Evolutionary conservation across 1,284 basidiomycete species (phyloP).

Genomic region (Boletus semigastroideus): DNA sequence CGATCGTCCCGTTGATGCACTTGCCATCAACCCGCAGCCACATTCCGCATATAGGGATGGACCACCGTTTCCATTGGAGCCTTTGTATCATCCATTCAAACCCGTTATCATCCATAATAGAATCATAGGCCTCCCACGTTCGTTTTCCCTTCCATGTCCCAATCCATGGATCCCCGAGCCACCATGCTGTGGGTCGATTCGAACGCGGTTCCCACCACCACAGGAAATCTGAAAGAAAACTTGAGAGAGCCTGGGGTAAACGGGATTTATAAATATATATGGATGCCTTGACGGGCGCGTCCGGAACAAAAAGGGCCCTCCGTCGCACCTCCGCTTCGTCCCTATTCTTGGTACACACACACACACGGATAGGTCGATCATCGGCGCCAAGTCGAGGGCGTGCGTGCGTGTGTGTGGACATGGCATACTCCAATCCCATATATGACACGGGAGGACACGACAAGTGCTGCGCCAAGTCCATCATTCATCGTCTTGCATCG

Average conservation of each 20-base stretch:
- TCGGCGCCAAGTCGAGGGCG: not conserved
- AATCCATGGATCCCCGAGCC: constrained; percentile 1
- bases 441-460: no score
- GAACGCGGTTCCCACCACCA: no score
- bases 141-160: not conserved
- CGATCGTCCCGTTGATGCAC: not conserved
- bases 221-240: not conserved
- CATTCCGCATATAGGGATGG: not conserved
- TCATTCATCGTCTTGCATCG: not conserved
- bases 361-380: constrained; percentile 4
- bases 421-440: no score
- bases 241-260: no score
- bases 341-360: not conserved
- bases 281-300: not conserved
- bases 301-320: not conserved
- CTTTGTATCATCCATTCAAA: no score
- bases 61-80: not conserved
- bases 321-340: constrained; percentile 8
- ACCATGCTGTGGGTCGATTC: no score
- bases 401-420: no score
- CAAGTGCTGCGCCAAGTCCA: no score
- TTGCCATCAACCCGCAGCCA: not conserved
- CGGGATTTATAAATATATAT: no score
- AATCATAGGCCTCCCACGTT: no score
- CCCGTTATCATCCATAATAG: no score